Percentiles rank a stretch among this genome's conserved stretches.
These are phyloP conservation scores for Prunus padus DNA, from an alignment of 306 rosid genomes.

Conservation along the genomic window DNA sequence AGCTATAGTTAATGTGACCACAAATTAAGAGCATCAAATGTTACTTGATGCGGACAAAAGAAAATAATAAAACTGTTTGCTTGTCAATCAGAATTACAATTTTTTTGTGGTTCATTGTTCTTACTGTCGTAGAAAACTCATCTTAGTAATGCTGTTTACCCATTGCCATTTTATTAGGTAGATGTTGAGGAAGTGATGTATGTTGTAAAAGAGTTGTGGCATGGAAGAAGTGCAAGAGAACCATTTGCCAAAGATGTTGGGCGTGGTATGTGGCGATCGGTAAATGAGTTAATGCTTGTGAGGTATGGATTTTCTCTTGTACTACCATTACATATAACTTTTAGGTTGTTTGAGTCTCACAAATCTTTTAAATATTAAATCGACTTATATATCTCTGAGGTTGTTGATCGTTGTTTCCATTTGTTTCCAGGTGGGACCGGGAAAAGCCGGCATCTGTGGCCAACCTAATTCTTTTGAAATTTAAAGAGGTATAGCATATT, in stretches of 20 bases:
- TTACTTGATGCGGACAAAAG: not conserved
- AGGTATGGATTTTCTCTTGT: slow-evolving; percentile 45
- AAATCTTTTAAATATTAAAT: not conserved
- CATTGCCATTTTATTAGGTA: slow-evolving; percentile 47
- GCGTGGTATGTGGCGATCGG: slow-evolving; percentile 94
- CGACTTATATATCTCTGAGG: slow-evolving; percentile 17
- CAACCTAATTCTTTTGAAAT: slow-evolving; percentile 79
- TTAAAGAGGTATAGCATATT: slow-evolving; percentile 60
- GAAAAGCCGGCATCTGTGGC: slow-evolving; percentile 72
- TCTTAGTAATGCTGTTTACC: not conserved
- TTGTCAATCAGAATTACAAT: not conserved
- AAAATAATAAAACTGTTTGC: not conserved
- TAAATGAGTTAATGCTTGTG: slow-evolving; percentile 91
- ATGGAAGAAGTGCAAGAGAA: slow-evolving; percentile 90
- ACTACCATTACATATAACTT: not conserved
- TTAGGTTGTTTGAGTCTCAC: not conserved
- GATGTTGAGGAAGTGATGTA: slow-evolving; percentile 96
- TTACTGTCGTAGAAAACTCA: not conserved
- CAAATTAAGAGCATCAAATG: not conserved
- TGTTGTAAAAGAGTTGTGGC: slow-evolving; percentile 89
- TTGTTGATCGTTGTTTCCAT: slow-evolving; percentile 7
- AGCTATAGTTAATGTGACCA: not conserved
- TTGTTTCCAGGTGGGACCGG: slow-evolving; percentile 68
- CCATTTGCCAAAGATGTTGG: slow-evolving; percentile 68
- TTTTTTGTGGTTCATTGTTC: not conserved